Percentiles rank a stretch among this genome's conserved stretches.
These are phyloP conservation scores for Trichoderma hamatum DNA, from an alignment of 2,329 filamentous ascomycete genomes.

Conservation along the genomic window DNA sequence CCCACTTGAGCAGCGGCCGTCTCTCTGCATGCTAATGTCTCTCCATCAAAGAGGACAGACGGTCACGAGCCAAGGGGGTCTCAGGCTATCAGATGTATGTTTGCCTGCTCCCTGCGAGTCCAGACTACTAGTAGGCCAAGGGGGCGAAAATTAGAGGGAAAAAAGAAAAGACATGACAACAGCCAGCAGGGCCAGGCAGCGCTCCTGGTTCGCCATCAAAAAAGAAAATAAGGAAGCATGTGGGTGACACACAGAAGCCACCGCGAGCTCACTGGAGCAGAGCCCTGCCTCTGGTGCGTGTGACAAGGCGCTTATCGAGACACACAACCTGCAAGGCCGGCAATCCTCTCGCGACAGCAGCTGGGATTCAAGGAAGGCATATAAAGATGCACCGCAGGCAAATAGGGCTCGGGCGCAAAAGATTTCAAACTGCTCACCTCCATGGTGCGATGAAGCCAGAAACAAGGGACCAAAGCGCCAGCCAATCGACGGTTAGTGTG, in stretches of 20 bases:
- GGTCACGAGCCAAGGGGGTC: constrained; percentile 17
- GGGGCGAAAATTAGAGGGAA: not conserved
- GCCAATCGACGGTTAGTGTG: constrained; percentile 16
- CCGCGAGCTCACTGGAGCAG: constrained; percentile 20
- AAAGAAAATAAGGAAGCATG: not conserved
- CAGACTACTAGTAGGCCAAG: not conserved
- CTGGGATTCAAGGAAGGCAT: not conserved
- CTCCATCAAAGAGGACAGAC: constrained; percentile 15
- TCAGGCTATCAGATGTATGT: not conserved
- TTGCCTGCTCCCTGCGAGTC: constrained; percentile 1
- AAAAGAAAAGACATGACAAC: not conserved
- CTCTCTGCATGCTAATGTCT: constrained; percentile 8
- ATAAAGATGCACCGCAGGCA: not conserved
- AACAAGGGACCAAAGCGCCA: not conserved
- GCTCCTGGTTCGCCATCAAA: not conserved
- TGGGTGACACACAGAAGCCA: constrained; percentile 19
- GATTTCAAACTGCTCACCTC: constrained; percentile 7
- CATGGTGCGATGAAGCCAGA: constrained; percentile 1
- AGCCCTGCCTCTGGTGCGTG: constrained; percentile 9
- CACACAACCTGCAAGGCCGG: constrained; percentile 1
- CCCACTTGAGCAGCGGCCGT: constrained; percentile 16
- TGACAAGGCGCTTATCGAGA: constrained; percentile 25
- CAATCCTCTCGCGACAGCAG: not conserved
- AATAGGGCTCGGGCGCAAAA: not conserved
- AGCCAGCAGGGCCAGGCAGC: not conserved